phyloP scores from a whole-genome alignment of 257 asterid genomes.

The Perilla frutescens region DNA sequence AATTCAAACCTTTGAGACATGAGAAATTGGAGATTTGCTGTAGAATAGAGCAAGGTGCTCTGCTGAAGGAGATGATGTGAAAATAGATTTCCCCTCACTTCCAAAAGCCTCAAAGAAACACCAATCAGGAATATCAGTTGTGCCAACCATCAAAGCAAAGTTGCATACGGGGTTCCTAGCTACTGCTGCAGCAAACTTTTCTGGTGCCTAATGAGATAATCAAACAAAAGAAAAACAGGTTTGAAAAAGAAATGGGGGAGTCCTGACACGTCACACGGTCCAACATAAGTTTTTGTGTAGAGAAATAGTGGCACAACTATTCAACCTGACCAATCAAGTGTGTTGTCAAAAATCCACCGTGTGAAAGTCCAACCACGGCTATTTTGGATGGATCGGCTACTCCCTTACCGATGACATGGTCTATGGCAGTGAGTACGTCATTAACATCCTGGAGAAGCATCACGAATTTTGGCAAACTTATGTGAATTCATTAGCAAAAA shows the following conservation, averaged over 20 bases:
- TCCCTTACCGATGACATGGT: constrained; percentile 60
- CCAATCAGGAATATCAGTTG: constrained; percentile 92
- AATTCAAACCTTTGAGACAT: constrained; percentile 65
- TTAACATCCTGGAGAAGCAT: constrained; percentile 67
- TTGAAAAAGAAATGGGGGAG: neutral
- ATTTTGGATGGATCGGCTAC: constrained; percentile 87
- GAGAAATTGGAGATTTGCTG: constrained; percentile 85
- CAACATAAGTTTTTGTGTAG: neutral
- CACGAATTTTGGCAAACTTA: neutral
- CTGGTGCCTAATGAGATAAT: constrained; percentile 66
- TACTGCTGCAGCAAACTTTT: constrained; percentile 83
- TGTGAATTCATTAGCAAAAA: neutral
- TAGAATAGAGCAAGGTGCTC: constrained; percentile 63
- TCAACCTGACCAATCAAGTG: constrained; percentile 96
- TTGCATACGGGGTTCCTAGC: constrained; percentile 93
- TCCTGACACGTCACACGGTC: too few species aligned
- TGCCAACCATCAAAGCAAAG: constrained; percentile 88
- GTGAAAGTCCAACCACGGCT: constrained; percentile 86
- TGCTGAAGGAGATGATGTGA: constrained; percentile 72
- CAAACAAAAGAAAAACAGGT: neutral
- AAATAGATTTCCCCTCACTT: constrained; percentile 53
- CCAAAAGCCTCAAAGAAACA: constrained; percentile 81
- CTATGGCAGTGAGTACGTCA: constrained; percentile 82
- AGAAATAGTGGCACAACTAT: neutral
- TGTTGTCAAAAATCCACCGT: constrained; percentile 93